Percentiles rank a stretch among this genome's conserved stretches.
These are phyloP conservation scores for Stylosanthes scabra DNA, from an alignment of 331 rosid genomes.

Conservation along the genomic window DNA sequence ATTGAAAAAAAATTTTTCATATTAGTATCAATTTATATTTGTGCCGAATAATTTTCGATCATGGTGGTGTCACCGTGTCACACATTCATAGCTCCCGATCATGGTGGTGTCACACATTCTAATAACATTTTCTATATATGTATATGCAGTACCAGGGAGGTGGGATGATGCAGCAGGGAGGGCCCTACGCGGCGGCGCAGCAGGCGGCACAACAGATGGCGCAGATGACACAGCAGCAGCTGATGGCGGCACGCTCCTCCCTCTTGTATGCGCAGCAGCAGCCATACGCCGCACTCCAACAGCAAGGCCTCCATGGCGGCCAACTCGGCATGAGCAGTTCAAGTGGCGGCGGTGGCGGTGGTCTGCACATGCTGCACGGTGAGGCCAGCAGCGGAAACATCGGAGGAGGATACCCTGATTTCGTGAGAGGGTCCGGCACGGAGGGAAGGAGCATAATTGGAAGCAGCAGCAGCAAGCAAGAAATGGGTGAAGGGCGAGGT, in stretches of 20 bases:
- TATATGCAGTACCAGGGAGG: slow-evolving; percentile 71
- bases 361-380: slow-evolving; percentile 81
- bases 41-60: too few species aligned
- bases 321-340: slow-evolving; percentile 70
- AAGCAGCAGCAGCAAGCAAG: slow-evolving; percentile 76
- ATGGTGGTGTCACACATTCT: too few species aligned
- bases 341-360: slow-evolving; percentile 53
- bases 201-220: slow-evolving; percentile 39
- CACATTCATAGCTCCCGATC: too few species aligned
- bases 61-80: too few species aligned
- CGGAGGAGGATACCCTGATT: slow-evolving; percentile 84
- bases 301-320: slow-evolving; percentile 65
- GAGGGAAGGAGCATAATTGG: slow-evolving; percentile 69
- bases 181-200: slow-evolving; percentile 83
- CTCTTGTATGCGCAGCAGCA: slow-evolving; percentile 88
- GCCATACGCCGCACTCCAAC: slow-evolving; percentile 76
- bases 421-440: slow-evolving; percentile 55
- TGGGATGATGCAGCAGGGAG: slow-evolving; percentile 82
- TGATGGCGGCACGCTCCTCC: slow-evolving; percentile 91
- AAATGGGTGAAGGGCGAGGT: slow-evolving; percentile 70
- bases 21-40: too few species aligned
- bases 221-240: slow-evolving; percentile 86
- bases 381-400: slow-evolving; percentile 52
- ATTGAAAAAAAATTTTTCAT: too few species aligned
- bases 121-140: too few species aligned